Percentiles rank a stretch among this genome's conserved stretches.
Conservation (phyloP, 495 filamentous ascomycete genomes). For the Talaromyces proteolyticus region DNA sequence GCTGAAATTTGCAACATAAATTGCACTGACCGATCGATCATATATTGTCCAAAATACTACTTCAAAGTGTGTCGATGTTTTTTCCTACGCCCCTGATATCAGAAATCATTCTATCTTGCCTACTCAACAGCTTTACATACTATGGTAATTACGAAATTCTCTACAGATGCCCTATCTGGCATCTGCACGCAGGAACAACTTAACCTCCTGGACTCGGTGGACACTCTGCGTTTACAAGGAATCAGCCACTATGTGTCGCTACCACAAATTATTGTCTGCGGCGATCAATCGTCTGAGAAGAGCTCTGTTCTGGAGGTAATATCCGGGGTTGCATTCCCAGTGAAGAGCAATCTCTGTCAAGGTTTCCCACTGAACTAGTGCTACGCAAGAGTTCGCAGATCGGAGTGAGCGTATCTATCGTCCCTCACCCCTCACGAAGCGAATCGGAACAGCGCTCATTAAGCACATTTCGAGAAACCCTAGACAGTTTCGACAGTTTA, state of each 20-base stretch:
- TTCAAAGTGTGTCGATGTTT: neutral
- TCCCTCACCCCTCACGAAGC: slow-evolving; percentile 21
- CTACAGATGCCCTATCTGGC: slow-evolving; percentile 7
- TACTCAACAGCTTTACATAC: neutral
- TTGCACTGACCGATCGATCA: neutral
- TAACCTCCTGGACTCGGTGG: slow-evolving; percentile 50
- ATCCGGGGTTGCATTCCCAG: slow-evolving; percentile 55
- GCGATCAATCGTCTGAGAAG: slow-evolving; percentile 59
- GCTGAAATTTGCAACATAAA: neutral
- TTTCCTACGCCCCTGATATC: neutral
- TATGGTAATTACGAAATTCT: neutral
- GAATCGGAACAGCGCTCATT: slow-evolving; percentile 18
- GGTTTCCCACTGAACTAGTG: slow-evolving; percentile 53
- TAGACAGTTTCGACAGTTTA: slow-evolving; percentile 29
- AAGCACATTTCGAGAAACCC: slow-evolving; percentile 22
- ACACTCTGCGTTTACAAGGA: slow-evolving; percentile 49
- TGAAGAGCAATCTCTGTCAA: slow-evolving; percentile 43
- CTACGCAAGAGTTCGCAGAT: slow-evolving; percentile 34
- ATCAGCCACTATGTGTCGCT: slow-evolving; percentile 51
- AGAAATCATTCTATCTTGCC: neutral
- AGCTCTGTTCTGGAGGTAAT: slow-evolving; percentile 64
- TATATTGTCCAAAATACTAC: neutral
- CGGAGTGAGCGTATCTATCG: slow-evolving; percentile 31
- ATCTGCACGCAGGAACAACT: slow-evolving; percentile 28
- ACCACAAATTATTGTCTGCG: slow-evolving; percentile 56